A percentile compares a stretch with the other conserved stretches of the same genome.
Conservation (phyloP, 371 early-diverging fungal genomes). For the Batrachochytrium dendrobatidis region DNA sequence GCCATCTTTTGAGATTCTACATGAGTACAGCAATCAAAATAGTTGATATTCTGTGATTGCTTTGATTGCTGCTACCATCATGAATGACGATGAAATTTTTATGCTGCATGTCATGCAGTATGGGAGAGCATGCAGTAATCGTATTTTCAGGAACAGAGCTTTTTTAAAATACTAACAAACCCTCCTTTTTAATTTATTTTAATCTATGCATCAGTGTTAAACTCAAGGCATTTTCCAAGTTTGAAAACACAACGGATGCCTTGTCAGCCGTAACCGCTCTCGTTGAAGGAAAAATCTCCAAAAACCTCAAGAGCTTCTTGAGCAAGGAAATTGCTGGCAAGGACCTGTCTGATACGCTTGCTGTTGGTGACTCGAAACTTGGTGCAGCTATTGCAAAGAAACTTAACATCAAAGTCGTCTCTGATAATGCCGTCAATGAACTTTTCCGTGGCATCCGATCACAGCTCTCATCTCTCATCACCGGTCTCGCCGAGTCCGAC, state of each 20-base stretch:
- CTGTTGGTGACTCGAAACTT: conserved; percentile 90
- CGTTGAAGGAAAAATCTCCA: conserved; percentile 88
- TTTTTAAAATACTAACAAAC: too few relatives aligned
- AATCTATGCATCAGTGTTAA: conserved; percentile 77
- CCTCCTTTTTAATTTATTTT: too few relatives aligned
- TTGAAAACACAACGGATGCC: conserved; percentile 94
- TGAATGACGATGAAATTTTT: too few relatives aligned
- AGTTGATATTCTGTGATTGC: too few relatives aligned
- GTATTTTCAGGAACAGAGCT: too few relatives aligned
- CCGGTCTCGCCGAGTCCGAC: conserved; percentile 82
- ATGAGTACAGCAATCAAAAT: too few relatives aligned
- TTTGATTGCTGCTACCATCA: too few relatives aligned
- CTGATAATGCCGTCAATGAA: conserved; percentile 77
- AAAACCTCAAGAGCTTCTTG: conserved; percentile 89
- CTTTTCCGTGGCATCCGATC: conserved; percentile 90
- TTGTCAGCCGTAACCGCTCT: conserved; percentile 90
- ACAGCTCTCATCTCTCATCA: conserved; percentile 71
- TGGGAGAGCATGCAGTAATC: too few relatives aligned
- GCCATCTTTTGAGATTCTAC: too few relatives aligned
- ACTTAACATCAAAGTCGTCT: conserved; percentile 80
- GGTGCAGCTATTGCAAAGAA: conserved; percentile 84
- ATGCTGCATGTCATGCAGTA: too few relatives aligned
- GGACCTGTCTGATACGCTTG: conserved; percentile 84
- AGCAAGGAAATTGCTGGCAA: conserved; percentile 68
- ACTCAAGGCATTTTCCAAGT: conserved; percentile 90